Conservation (phyloP, 371 early-diverging fungal genomes). For the Thermomucor indicae-seudaticae region DNA sequence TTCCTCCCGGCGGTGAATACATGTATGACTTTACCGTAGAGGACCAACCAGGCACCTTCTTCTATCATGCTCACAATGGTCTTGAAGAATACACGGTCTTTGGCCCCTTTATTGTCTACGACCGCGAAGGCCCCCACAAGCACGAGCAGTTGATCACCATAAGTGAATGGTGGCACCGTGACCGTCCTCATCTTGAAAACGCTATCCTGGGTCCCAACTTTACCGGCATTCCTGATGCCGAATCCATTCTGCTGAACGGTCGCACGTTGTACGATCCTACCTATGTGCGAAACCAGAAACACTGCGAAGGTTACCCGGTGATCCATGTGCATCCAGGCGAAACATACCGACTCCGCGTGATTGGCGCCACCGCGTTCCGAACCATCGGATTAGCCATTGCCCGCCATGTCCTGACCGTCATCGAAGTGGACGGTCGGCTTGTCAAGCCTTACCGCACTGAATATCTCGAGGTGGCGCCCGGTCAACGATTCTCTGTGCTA, state of each 20-base stretch:
- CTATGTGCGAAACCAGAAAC: not conserved
- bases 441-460: slow-evolving; percentile 22
- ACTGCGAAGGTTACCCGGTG: slow-evolving; percentile 25
- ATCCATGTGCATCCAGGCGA: slow-evolving; percentile 20
- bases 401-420: slow-evolving; percentile 34
- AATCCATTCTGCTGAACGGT: slow-evolving; percentile 40
- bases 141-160: slow-evolving; percentile 35
- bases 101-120: slow-evolving; percentile 46
- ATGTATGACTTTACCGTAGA: slow-evolving; percentile 43
- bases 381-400: slow-evolving; percentile 35
- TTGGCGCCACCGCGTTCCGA: slow-evolving; percentile 36
- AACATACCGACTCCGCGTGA: slow-evolving; percentile 33
- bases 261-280: slow-evolving; percentile 15
- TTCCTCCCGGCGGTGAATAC: slow-evolving; percentile 46
- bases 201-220: slow-evolving; percentile 25
- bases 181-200: slow-evolving; percentile 16
- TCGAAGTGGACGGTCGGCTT: slow-evolving; percentile 38
- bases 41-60: slow-evolving; percentile 52
- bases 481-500: slow-evolving; percentile 39
- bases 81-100: slow-evolving; percentile 42
- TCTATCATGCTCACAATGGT: slow-evolving; percentile 51
- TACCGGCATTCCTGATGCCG: slow-evolving; percentile 27
- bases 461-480: slow-evolving; percentile 32
- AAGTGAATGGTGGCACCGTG: slow-evolving; percentile 46
- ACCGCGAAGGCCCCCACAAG: slow-evolving; percentile 21